These are phyloP conservation scores for Chlamydomonas asymmetrica DNA, from an alignment of 139 green algal genomes.

Conservation along the genomic window DNA sequence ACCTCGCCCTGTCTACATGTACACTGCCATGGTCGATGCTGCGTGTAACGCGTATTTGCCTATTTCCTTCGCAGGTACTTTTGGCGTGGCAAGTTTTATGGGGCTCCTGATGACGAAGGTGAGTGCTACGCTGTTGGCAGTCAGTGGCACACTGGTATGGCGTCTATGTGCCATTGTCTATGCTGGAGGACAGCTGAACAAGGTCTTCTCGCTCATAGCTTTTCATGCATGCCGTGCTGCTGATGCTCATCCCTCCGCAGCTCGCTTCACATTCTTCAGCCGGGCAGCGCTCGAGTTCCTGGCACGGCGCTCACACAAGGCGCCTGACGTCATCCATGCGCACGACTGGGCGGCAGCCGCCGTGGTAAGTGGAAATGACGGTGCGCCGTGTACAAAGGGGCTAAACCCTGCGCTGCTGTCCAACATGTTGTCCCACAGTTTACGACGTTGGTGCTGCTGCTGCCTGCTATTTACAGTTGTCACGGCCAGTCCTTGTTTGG, in stretches of 20 bases:
- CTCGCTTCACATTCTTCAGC: constrained; percentile 55
- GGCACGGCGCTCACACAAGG: constrained; percentile 28
- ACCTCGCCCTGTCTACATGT: no score
- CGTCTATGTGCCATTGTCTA: no score
- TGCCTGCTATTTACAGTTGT: constrained; percentile 75
- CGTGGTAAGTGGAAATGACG: constrained; percentile 31
- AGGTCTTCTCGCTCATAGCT: no score
- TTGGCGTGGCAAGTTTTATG: constrained; percentile 37
- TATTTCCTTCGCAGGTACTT: constrained; percentile 19
- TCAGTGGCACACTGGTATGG: no score
- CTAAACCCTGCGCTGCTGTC: no score
- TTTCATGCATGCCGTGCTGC: no score
- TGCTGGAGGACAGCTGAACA: no score
- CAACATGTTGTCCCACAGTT: constrained; percentile 39
- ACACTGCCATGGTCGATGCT: no score
- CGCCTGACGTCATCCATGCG: constrained; percentile 65
- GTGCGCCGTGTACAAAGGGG: background rate
- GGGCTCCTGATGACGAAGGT: constrained; percentile 47
- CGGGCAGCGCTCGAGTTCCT: constrained; percentile 82
- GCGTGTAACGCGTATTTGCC: no score
- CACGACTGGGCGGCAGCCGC: constrained; percentile 91
- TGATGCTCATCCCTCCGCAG: no score
- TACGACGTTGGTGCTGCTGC: constrained; percentile 62
- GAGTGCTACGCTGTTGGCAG: no score
- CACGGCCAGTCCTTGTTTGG: constrained; percentile 42